Conservation (phyloP, 1,284 basidiomycete genomes). For the Entoloma clypeatum region DNA sequence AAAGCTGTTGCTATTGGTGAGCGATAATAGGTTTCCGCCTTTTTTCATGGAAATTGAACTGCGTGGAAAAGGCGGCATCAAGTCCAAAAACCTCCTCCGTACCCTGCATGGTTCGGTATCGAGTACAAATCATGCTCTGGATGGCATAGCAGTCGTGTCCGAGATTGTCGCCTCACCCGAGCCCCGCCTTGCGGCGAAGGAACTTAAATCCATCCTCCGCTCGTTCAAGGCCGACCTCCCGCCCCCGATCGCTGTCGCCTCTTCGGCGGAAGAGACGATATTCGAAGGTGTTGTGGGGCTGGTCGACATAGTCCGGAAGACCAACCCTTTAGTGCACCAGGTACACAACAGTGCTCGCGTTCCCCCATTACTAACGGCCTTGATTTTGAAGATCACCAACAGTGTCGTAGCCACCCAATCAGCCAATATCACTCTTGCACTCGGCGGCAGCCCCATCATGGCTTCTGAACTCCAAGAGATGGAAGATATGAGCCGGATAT, state of each 20-base stretch:
- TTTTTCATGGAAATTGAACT: too few relatives aligned
- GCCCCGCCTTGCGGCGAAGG: conserved; percentile 57
- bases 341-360: conserved; percentile 34
- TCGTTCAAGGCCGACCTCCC: conserved; percentile 35
- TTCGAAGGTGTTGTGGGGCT: conserved; percentile 34
- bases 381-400: conserved; percentile 73
- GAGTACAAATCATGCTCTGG: conserved; percentile 50
- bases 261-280: conserved; percentile 18
- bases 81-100: conserved; percentile 67
- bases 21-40: conserved; percentile 13
- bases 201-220: conserved; percentile 41
- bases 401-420: conserved; percentile 88
- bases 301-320: conserved; percentile 46
- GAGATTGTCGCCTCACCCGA: conserved; percentile 74
- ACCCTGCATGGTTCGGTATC: conserved; percentile 71
- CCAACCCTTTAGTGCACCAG: conserved; percentile 78
- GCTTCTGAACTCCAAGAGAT: conserved; percentile 82
- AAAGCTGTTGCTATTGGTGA: conserved; percentile 82
- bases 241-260: conserved; percentile 4
- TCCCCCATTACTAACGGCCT: neutral
- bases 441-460: conserved; percentile 95
- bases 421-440: conserved; percentile 86
- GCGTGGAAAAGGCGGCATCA: conserved; percentile 93
- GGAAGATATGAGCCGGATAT: conserved; percentile 69
- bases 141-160: conserved; percentile 89